These are phyloP conservation scores for Coniochaeta hoffmannii DNA, from an alignment of 2,329 filamentous ascomycete genomes.

Conservation along the genomic window DNA sequence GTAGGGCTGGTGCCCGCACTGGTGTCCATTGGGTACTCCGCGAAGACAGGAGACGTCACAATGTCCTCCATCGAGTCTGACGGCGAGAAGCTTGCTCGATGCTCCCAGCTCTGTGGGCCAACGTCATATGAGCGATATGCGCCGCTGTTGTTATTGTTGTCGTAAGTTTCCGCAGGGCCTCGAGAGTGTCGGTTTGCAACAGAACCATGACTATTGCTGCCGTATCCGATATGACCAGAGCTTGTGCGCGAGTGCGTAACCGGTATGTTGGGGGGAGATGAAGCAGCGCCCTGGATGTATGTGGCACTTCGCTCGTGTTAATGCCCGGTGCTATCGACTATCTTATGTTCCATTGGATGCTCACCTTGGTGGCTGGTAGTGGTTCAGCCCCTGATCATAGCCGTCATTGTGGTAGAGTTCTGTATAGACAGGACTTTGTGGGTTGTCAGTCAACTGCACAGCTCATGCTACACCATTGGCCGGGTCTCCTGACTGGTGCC, in stretches of 20 bases:
- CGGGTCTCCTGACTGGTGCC: slow-evolving; percentile 18
- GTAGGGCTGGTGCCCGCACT: slow-evolving; percentile 28
- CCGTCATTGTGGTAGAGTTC: slow-evolving; percentile 22
- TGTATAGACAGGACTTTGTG: slow-evolving; percentile 24
- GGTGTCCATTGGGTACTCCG: slow-evolving; percentile 52
- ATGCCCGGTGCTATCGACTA: slow-evolving; percentile 12
- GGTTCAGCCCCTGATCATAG: slow-evolving; percentile 23
- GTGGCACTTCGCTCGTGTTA: slow-evolving; percentile 31
- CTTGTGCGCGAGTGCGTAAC: slow-evolving; percentile 26
- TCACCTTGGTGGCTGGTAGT: slow-evolving; percentile 24
- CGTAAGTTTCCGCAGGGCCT: slow-evolving; percentile 27
- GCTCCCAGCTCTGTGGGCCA: slow-evolving; percentile 36
- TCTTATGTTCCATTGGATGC: slow-evolving; percentile 6
- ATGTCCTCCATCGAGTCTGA: slow-evolving; percentile 53
- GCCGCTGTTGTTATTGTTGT: slow-evolving; percentile 6
- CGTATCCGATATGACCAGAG: slow-evolving; percentile 26
- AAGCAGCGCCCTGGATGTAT: slow-evolving; percentile 28
- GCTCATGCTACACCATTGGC: not conserved
- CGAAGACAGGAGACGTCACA: slow-evolving; percentile 48
- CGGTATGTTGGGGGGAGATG: slow-evolving; percentile 25
- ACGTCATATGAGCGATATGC: slow-evolving; percentile 16
- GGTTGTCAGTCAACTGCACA: slow-evolving; percentile 1
- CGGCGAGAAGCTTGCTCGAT: slow-evolving; percentile 45
- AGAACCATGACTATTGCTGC: slow-evolving; percentile 27
- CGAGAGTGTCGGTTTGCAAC: slow-evolving; percentile 34